phyloP scores from a whole-genome alignment of 768 basidiomycete species.

The Boletellus ananiceps region DNA sequence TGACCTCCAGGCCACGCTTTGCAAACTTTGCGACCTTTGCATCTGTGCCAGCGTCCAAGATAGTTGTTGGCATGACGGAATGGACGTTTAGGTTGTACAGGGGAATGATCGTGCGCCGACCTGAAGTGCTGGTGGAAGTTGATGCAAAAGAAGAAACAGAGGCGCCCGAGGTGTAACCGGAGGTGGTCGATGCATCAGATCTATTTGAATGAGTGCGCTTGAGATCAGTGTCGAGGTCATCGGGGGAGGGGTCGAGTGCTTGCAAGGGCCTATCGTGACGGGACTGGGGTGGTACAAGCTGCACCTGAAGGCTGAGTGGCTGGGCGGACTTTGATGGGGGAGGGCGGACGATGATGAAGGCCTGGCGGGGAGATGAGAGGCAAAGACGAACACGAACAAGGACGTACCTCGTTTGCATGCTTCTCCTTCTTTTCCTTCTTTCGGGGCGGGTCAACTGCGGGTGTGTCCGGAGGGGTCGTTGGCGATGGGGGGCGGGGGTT shows the following conservation, averaged over 20 bases:
- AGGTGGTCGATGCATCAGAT: constrained; percentile 47
- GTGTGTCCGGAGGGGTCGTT: not conserved
- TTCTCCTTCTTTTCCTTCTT: constrained; percentile 45
- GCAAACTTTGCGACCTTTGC: constrained; percentile 78
- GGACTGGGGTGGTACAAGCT: constrained; percentile 69
- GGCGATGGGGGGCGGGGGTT: constrained; percentile 13
- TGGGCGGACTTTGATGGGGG: constrained; percentile 83
- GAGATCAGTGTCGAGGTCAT: constrained; percentile 28
- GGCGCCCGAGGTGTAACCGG: constrained; percentile 45
- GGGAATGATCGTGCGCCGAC: constrained; percentile 75
- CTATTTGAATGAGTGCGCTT: constrained; percentile 36
- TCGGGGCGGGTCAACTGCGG: constrained; percentile 35
- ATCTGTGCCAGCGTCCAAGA: constrained; percentile 86
- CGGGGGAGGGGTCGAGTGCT: constrained; percentile 40
- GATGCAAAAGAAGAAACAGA: constrained; percentile 40
- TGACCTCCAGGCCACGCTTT: constrained; percentile 69
- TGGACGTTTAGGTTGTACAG: constrained; percentile 87
- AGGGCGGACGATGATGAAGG: constrained; percentile 88
- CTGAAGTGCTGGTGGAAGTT: constrained; percentile 40
- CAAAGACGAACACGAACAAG: not conserved
- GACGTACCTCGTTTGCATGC: constrained; percentile 44
- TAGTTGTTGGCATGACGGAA: constrained; percentile 80
- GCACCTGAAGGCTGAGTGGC: constrained; percentile 86
- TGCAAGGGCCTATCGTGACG: constrained; percentile 39
- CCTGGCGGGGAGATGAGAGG: constrained; percentile 41